phyloP scores from a whole-genome alignment of 352 stramenopile genomes.

The Saprolegnia parasitica region DNA sequence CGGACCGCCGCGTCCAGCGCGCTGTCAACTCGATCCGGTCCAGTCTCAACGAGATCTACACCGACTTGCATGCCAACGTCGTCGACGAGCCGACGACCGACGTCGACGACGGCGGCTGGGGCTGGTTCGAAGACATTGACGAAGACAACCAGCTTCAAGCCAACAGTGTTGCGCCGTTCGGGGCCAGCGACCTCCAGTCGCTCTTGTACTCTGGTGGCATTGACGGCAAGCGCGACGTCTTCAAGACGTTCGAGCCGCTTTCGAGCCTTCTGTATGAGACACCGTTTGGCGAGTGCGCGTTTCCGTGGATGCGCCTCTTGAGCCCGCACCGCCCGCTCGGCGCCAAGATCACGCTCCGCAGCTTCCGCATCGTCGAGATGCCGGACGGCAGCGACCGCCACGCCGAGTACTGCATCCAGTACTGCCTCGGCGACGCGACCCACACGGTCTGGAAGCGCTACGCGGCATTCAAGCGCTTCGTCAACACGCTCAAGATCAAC shows the following conservation, averaged over 20 bases:
- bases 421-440: conserved; percentile 68
- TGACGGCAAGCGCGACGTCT: conserved; percentile 51
- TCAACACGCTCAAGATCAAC: conserved; percentile 45
- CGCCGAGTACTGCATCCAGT: conserved; percentile 76
- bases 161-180: background rate
- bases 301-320: conserved; percentile 58
- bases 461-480: conserved; percentile 65
- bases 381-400: conserved; percentile 33
- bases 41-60: conserved; percentile 15
- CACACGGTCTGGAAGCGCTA: conserved; percentile 72
- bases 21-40: conserved; percentile 15
- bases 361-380: conserved; percentile 72
- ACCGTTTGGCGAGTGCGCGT: conserved; percentile 53
- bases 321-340: conserved; percentile 70
- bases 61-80: conserved; percentile 23
- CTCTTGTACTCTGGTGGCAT: conserved; percentile 24
- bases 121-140: conserved; percentile 81
- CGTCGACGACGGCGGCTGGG: conserved; percentile 44
- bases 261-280: conserved; percentile 52
- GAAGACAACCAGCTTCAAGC: conserved; percentile 33
- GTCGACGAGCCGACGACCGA: background rate
- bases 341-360: conserved; percentile 75
- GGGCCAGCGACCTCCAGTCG: conserved; percentile 28
- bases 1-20: background rate
- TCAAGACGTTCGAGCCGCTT: conserved; percentile 55